Conservation (phyloP, 441 rosid species). For the Mallotus japonicus region DNA sequence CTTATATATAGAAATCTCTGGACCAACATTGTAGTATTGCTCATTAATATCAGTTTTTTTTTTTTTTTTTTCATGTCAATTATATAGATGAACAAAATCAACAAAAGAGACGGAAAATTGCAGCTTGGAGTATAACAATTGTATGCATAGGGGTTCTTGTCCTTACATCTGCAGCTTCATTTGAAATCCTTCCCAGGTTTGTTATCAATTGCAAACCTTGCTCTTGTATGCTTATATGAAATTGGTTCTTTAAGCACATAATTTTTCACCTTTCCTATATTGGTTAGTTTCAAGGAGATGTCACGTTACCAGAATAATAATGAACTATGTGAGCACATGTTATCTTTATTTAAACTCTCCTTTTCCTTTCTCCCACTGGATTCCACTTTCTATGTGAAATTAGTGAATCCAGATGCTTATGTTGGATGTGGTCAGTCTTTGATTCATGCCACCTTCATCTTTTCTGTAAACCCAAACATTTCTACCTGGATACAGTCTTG, state of each 20-base stretch:
- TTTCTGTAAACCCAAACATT: background rate
- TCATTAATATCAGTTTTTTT: background rate
- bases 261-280: background rate
- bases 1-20: background rate
- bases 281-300: background rate
- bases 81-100: slow-evolving; percentile 40
- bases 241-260: background rate
- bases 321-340: background rate
- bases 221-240: background rate
- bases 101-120: slow-evolving; percentile 54
- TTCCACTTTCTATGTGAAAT: background rate
- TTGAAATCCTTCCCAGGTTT: slow-evolving; percentile 56
- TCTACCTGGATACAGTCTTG: background rate
- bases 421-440: background rate
- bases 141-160: slow-evolving; percentile 53
- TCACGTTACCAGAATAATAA: background rate
- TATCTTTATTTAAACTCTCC: background rate
- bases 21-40: background rate
- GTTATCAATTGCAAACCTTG: slow-evolving; percentile 12
- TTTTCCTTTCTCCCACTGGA: background rate
- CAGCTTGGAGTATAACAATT: slow-evolving; percentile 56
- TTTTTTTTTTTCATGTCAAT: slow-evolving; percentile 1
- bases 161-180: slow-evolving; percentile 60
- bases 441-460: background rate
- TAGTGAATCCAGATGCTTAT: background rate